These are phyloP conservation scores for Neopestalotiopsis clavispora DNA, from an alignment of 2,329 filamentous ascomycete genomes.

Conservation along the genomic window DNA sequence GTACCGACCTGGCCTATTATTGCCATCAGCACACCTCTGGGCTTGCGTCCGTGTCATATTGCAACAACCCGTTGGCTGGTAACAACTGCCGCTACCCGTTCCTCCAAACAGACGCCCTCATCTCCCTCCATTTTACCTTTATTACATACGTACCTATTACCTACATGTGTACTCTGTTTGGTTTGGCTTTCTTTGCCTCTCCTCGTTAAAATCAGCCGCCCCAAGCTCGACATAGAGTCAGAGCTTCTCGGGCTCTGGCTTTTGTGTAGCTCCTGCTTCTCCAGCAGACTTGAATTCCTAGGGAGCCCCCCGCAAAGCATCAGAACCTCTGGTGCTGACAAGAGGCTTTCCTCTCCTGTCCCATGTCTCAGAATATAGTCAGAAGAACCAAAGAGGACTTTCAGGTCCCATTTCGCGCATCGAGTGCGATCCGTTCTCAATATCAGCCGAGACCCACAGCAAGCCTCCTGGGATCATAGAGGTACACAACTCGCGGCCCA, in stretches of 20 bases:
- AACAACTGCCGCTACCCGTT: conserved; percentile 11
- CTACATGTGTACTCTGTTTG: background rate
- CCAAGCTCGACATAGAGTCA: conserved; percentile 2
- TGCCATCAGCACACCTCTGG: background rate
- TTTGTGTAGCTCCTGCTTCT: background rate
- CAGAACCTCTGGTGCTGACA: conserved; percentile 26
- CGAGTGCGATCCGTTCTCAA: conserved; percentile 24
- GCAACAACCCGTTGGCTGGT: conserved; percentile 15
- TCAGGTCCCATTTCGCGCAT: conserved; percentile 25
- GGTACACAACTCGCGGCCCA: conserved; percentile 19
- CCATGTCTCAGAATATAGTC: conserved; percentile 29
- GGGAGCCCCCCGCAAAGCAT: conserved; percentile 19
- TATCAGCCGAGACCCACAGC: conserved; percentile 26
- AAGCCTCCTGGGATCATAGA: conserved; percentile 12
- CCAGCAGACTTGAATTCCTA: background rate
- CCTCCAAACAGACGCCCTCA: conserved; percentile 4
- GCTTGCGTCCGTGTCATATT: conserved; percentile 12
- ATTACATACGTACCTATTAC: background rate
- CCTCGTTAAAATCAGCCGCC: too few species aligned
- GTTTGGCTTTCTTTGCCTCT: background rate
- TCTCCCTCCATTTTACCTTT: background rate
- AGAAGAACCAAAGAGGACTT: conserved; percentile 28
- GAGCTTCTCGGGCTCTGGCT: background rate
- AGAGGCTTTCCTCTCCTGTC: conserved; percentile 17
- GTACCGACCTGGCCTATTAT: background rate